phyloP scores from a whole-genome alignment of 2,329 filamentous ascomycete genomes.

The Ceratocystiopsis brevicomis region DNA sequence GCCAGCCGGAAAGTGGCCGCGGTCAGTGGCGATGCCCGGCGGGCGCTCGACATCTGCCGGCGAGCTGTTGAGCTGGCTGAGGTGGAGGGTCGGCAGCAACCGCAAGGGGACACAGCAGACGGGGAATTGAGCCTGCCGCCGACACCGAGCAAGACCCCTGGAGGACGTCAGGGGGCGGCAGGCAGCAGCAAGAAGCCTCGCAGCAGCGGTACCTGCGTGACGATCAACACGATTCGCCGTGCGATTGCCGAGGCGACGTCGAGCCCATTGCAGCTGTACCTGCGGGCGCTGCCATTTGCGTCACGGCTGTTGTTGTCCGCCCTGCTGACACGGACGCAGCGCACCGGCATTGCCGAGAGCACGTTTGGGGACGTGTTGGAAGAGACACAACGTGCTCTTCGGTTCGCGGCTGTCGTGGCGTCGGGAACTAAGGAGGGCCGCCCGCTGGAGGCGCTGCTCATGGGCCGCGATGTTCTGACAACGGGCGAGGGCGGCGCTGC shows the following conservation, averaged over 20 bases:
- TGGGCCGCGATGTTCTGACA: background rate
- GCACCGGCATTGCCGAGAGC: constrained; percentile 73
- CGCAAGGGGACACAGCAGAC: background rate
- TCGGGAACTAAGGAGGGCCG: constrained; percentile 19
- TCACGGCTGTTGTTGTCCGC: constrained; percentile 76
- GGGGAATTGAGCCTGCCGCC: constrained; percentile 16
- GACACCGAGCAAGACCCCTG: constrained; percentile 10
- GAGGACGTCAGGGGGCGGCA: too few species aligned
- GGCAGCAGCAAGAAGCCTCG: constrained; percentile 6
- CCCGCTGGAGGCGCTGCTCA: constrained; percentile 38
- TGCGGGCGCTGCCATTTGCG: constrained; percentile 62
- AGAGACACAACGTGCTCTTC: constrained; percentile 54
- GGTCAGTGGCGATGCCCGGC: constrained; percentile 81
- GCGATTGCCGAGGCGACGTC: constrained; percentile 91
- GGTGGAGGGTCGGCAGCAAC: constrained; percentile 28
- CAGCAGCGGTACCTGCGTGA: constrained; percentile 42
- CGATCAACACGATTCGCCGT: constrained; percentile 80
- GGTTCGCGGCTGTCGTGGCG: constrained; percentile 31
- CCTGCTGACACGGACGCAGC: constrained; percentile 56
- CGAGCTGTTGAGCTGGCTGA: constrained; percentile 91
- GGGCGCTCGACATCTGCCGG: constrained; percentile 86
- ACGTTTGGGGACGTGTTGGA: constrained; percentile 78
- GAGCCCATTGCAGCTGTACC: constrained; percentile 75
- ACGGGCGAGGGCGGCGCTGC: background rate
- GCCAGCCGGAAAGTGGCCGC: constrained; percentile 91